Conservation (phyloP, 2,329 filamentous ascomycete genomes). For the Dactylellina leptospora region DNA sequence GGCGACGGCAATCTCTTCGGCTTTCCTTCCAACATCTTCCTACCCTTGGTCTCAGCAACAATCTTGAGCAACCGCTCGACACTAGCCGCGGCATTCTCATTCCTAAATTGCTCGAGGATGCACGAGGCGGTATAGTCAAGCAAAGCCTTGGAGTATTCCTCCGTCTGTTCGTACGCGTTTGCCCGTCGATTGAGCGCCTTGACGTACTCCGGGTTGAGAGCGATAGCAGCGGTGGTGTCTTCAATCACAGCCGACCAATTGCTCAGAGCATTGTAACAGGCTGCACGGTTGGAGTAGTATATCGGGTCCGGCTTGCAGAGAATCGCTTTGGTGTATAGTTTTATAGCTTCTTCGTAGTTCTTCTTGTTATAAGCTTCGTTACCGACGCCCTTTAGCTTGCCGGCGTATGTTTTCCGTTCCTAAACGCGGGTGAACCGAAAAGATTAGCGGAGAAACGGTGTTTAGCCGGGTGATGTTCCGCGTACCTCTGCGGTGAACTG, state of each 20-base stretch:
- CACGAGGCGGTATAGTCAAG: slow-evolving; percentile 98
- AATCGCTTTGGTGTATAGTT: slow-evolving; percentile 93
- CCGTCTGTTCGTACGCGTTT: slow-evolving; percentile 93
- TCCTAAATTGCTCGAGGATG: slow-evolving; percentile 98
- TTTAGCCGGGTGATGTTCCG: slow-evolving; percentile 28
- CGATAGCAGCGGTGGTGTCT: slow-evolving; percentile 93
- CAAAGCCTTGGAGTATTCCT: slow-evolving; percentile 89
- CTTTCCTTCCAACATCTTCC: slow-evolving; percentile 82
- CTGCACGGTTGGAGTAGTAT: slow-evolving; percentile 98
- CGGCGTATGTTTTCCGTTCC: slow-evolving; percentile 84
- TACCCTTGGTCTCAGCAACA: slow-evolving; percentile 92
- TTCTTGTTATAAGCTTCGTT: slow-evolving; percentile 97
- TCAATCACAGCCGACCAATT: slow-evolving; percentile 97
- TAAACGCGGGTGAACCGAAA: slow-evolving; percentile 62
- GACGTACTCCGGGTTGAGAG: slow-evolving; percentile 92
- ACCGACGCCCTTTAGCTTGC: slow-evolving; percentile 90
- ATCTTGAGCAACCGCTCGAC: slow-evolving; percentile 96
- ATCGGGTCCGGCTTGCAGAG: slow-evolving; percentile 96
- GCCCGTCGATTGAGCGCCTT: slow-evolving; percentile 97
- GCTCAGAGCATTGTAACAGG: slow-evolving; percentile 91
- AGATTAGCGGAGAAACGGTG: not conserved
- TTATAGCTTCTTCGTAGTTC: slow-evolving; percentile 91
- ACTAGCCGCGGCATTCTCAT: slow-evolving; percentile 83
- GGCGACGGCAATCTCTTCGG: slow-evolving; percentile 89
- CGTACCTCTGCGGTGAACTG: slow-evolving; percentile 47